Evolutionary conservation across 2,329 filamentous ascomycete species (phyloP).

Genomic region (Uncinocarpus reesii): DNA sequence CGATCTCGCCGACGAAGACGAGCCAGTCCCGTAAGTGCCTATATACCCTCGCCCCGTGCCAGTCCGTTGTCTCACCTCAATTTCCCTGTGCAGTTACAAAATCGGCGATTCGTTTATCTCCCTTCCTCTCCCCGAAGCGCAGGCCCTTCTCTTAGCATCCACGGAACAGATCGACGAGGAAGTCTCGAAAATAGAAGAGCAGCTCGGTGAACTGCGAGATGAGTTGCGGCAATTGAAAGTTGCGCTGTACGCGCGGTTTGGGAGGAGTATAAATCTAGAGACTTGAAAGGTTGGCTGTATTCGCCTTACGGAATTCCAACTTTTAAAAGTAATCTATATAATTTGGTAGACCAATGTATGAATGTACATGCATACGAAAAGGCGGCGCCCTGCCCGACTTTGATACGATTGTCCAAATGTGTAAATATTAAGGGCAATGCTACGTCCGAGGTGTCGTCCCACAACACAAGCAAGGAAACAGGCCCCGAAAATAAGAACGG

Average conservation of each 20-base stretch:
- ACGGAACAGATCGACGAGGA: conserved; percentile 66
- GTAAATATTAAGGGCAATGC: too few species aligned
- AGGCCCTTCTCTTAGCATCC: conserved; percentile 67
- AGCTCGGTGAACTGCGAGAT: conserved; percentile 62
- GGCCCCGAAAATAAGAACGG: background rate
- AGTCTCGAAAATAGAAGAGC: conserved; percentile 64
- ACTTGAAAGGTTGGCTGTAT: conserved; percentile 11
- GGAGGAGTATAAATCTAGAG: conserved; percentile 92
- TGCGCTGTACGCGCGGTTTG: conserved; percentile 85
- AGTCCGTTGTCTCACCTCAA: background rate
- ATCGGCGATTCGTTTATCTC: conserved; percentile 94
- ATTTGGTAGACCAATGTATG: too few species aligned
- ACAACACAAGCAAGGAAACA: too few species aligned
- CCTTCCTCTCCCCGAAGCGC: conserved; percentile 70
- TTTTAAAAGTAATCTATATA: too few species aligned
- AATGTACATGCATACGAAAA: too few species aligned
- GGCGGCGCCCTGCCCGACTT: too few species aligned
- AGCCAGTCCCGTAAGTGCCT: conserved; percentile 67
- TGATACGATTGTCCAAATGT: too few species aligned
- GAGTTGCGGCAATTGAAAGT: conserved; percentile 89
- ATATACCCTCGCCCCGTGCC: background rate
- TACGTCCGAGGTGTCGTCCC: too few species aligned
- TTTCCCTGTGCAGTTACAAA: conserved; percentile 64
- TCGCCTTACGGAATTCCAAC: background rate
- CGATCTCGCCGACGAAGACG: conserved; percentile 90